Percentiles rank a stretch among this genome's conserved stretches.
These are phyloP conservation scores for Pythium periplocum DNA, from an alignment of 352 stramenopile genomes.

Conservation along the genomic window DNA sequence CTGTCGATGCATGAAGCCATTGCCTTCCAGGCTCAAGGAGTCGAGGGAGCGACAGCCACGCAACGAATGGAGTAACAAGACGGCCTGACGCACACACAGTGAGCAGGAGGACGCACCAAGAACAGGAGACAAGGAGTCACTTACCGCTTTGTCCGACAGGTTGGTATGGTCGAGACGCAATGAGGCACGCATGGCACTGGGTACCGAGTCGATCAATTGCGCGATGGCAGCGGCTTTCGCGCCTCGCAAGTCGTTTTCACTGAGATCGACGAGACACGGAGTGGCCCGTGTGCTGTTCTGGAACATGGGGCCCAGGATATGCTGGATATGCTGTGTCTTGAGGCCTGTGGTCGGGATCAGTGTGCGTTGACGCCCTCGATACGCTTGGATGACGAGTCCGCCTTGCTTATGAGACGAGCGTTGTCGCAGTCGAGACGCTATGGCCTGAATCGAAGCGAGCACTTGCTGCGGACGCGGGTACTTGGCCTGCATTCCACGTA, in stretches of 20 bases:
- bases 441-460: too few relatives aligned
- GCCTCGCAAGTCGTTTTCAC: slow-evolving; percentile 67
- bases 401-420: too few relatives aligned
- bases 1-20: slow-evolving; percentile 41
- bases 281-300: slow-evolving; percentile 37
- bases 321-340: slow-evolving; percentile 19
- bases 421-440: too few relatives aligned
- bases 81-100: slow-evolving; percentile 21
- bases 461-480: slow-evolving; percentile 3
- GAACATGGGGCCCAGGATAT: slow-evolving; percentile 66
- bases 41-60: slow-evolving; percentile 40
- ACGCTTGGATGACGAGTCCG: too few relatives aligned
- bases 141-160: slow-evolving; percentile 55
- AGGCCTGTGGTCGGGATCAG: not conserved
- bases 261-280: slow-evolving; percentile 55
- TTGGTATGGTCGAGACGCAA: slow-evolving; percentile 50
- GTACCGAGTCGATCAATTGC: slow-evolving; percentile 40
- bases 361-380: too few relatives aligned
- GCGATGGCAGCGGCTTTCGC: slow-evolving; percentile 40
- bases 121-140: not conserved
- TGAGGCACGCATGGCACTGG: slow-evolving; percentile 29
- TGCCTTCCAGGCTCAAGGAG: slow-evolving; percentile 66
- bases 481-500: slow-evolving; percentile 50
- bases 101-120: not conserved
- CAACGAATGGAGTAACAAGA: slow-evolving; percentile 58